Evolutionary conservation across 2,329 filamentous ascomycete genomes (phyloP).

Genomic region (Aquanectria penicillioides): DNA sequence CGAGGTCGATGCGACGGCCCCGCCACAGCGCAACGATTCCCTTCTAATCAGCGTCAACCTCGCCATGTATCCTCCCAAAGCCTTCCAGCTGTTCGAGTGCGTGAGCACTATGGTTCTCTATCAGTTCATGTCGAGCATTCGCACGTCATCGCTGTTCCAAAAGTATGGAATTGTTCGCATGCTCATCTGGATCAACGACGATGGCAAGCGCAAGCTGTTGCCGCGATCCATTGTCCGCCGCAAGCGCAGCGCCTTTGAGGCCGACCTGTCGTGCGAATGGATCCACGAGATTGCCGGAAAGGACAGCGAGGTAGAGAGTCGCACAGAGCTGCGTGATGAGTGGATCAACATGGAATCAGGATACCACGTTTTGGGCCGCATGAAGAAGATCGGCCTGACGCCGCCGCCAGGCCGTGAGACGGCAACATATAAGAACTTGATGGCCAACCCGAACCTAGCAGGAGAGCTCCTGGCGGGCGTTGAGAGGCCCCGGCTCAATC

Average conservation of each 20-base stretch:
- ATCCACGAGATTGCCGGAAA: conserved; percentile 66
- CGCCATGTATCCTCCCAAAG: conserved; percentile 60
- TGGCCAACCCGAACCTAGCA: conserved; percentile 34
- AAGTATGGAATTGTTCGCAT: conserved; percentile 82
- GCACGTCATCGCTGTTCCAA: conserved; percentile 71
- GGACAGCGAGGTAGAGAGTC: conserved; percentile 44
- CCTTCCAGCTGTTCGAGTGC: conserved; percentile 64
- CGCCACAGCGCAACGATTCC: conserved; percentile 71
- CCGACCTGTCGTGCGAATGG: conserved; percentile 69
- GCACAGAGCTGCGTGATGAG: conserved; percentile 54
- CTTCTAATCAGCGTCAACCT: conserved; percentile 80
- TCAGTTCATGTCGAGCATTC: conserved; percentile 69
- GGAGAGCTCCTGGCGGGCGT: conserved; percentile 44
- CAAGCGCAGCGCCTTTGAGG: conserved; percentile 66
- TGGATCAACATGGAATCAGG: conserved; percentile 60
- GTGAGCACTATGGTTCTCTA: conserved; percentile 67
- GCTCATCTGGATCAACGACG: conserved; percentile 75
- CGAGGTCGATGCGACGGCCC: conserved; percentile 45
- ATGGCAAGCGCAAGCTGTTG: conserved; percentile 68
- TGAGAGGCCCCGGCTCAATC: conserved; percentile 43
- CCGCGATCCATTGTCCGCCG: conserved; percentile 67
- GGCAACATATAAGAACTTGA: conserved; percentile 37
- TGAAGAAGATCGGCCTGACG: conserved; percentile 54
- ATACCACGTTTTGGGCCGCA: conserved; percentile 52
- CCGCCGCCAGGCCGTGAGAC: conserved; percentile 59